Evolutionary conservation across 1,284 basidiomycete genomes (phyloP).

Genomic region (Vanrija sp.): DNA sequence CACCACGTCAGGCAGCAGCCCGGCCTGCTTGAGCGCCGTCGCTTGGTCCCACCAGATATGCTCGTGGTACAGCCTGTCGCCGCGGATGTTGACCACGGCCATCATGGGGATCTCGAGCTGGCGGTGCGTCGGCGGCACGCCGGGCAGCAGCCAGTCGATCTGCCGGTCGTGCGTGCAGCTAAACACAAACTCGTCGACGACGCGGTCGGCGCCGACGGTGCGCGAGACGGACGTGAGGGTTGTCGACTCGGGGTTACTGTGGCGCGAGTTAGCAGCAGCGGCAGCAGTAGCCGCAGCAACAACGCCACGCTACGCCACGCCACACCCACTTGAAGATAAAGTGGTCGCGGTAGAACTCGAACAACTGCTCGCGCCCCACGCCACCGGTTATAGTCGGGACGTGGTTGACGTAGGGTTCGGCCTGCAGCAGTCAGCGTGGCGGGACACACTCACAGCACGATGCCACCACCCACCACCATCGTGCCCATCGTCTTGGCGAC

Average conservation of each 20-base stretch:
- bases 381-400: conserved; percentile 51
- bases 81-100: conserved; percentile 58
- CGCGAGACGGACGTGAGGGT: conserved; percentile 49
- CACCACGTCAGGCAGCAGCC: conserved; percentile 16
- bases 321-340: conserved; percentile 34
- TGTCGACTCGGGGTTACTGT: conserved; percentile 10
- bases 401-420: conserved; percentile 31
- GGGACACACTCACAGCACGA: neutral
- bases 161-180: conserved; percentile 52
- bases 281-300: no score
- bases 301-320: neutral
- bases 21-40: conserved; percentile 22
- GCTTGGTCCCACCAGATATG: conserved; percentile 47
- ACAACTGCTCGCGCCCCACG: conserved; percentile 54
- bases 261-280: neutral
- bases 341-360: conserved; percentile 53
- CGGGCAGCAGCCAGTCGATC: conserved; percentile 53
- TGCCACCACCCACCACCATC: conserved; percentile 23
- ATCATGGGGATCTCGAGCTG: conserved; percentile 56
- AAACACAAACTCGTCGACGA: conserved; percentile 31
- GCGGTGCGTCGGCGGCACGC: conserved; percentile 54
- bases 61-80: conserved; percentile 58
- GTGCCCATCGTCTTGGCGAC: conserved; percentile 32
- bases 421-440: conserved; percentile 1
- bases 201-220: conserved; percentile 23